Conservation (phyloP, 176 grass and related monocot genomes). For the Bothriochloa decipiens region DNA sequence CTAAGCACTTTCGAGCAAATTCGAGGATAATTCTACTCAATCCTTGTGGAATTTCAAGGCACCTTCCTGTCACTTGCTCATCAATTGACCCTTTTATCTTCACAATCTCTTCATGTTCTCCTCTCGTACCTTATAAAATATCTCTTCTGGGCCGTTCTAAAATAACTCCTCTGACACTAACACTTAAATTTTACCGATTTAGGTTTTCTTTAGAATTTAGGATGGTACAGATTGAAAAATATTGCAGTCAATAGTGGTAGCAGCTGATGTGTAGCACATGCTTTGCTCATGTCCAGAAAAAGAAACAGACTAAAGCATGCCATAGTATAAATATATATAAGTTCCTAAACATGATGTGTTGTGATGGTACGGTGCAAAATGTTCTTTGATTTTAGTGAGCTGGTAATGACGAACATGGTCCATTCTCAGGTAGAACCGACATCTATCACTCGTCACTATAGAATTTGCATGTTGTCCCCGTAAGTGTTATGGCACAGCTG, state of each 20-base stretch:
- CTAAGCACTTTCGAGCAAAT: conserved; percentile 23
- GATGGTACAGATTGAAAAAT: not conserved
- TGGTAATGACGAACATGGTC: too few species aligned
- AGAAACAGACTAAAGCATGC: not conserved
- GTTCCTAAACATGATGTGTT: not conserved
- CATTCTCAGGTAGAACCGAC: too few species aligned
- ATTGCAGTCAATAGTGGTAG: not conserved
- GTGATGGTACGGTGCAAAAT: too few species aligned
- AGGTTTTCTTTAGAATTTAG: not conserved
- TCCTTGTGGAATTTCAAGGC: conserved; percentile 4
- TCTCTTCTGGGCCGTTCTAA: not conserved
- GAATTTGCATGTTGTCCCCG: not conserved
- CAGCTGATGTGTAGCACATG: not conserved
- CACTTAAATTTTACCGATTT: not conserved
- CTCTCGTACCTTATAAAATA: conserved; percentile 35
- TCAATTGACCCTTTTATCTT: not conserved
- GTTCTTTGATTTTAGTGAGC: too few species aligned
- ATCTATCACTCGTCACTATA: not conserved
- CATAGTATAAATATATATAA: not conserved
- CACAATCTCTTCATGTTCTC: not conserved
- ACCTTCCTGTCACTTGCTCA: conserved; percentile 18
- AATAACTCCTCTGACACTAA: not conserved
- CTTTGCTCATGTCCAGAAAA: too few species aligned
- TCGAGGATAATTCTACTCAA: not conserved
- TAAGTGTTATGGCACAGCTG: not conserved